These are phyloP conservation scores for Rhododendron ovatum DNA, from an alignment of 148 eudicot species.

Conservation along the genomic window DNA sequence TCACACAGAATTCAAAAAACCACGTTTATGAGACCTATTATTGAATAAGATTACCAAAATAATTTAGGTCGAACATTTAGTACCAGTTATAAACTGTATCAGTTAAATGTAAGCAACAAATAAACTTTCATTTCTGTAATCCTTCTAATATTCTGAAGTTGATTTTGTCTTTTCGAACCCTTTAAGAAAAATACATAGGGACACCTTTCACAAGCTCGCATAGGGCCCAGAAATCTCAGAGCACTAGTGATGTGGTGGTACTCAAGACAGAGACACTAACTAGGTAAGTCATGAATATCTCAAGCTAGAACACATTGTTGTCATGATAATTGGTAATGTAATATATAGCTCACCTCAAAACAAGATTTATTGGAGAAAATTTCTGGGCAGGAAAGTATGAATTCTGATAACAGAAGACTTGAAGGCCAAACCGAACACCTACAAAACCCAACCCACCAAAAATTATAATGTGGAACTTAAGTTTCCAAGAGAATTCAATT, in stretches of 20 bases:
- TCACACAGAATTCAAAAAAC: not conserved
- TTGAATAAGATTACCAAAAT: not conserved
- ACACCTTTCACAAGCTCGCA: not conserved
- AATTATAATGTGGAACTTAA: not conserved
- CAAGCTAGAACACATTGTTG: not conserved
- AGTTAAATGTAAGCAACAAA: not conserved
- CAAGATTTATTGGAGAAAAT: slow-evolving; percentile 61
- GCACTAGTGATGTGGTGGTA: not conserved
- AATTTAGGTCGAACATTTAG: not conserved
- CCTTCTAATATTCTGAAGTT: not conserved
- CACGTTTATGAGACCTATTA: not conserved
- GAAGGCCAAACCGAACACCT: slow-evolving; percentile 99
- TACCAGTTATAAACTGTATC: not conserved
- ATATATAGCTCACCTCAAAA: slow-evolving; percentile 67
- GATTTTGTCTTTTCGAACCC: not conserved
- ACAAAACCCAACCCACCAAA: slow-evolving; percentile 10
- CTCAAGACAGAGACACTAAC: not conserved
- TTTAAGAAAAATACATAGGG: not conserved
- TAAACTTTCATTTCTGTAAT: not conserved
- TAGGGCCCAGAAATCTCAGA: not conserved
- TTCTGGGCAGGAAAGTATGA: slow-evolving; percentile 79
- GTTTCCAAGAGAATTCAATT: slow-evolving; percentile 1
- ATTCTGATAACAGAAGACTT: slow-evolving; percentile 84
- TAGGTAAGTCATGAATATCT: not conserved
- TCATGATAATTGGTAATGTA: not conserved